Evolutionary conservation across 768 basidiomycete genomes (phyloP), one percentile per base, ranked within the genome.

Genomic region (Flagelloscypha sp.): DNA sequence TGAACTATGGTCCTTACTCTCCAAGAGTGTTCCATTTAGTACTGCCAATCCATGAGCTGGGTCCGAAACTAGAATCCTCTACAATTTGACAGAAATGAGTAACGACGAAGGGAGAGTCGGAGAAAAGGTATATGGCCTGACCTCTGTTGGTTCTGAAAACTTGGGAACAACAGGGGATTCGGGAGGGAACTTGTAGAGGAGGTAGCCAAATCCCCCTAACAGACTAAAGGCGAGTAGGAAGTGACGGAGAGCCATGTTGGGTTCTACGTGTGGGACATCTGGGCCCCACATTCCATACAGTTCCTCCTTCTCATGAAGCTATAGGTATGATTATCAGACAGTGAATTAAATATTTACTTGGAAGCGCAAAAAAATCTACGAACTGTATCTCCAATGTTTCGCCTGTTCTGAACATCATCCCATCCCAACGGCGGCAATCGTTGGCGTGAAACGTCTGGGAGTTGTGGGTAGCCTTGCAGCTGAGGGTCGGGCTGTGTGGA

Each of bases 261-360:
- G 77, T 9, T 66, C 58, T 9, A 84, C 61, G 15, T 68, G 67
- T 25, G 86, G 72, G 19, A 74, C 62, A 49, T 90, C 87, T 15
- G 85, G 85, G 17, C 85, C 84, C 84, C 84, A 89, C 82, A 90
- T 85, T 24, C 82, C 85, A 37, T 81, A 57, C 16, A 84, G 62
- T 48, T 90, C 87, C 34, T 88, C 84, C 49, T 74, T 67, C 56
- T 87, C 84, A 40, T 84, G 86, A 21, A 87, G 57, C 87, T 90
- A 48, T 29, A 20, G 24, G 24, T 28, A 17, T 21, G 21, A 41
- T 25, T 37, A n/a, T 33, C 37, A 48, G 30, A 50, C 31, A 44
- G 42, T 44, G 38, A 34, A 42, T 12, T 23, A 7, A 45, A 24
- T 32, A 24, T 21, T 19, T 38, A 27, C 21, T 10, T 5, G 18